Percentiles rank a stretch among this genome's conserved stretches.
Evolutionary conservation across 805 yeast species (phyloP).

Genomic region (Metschnikowia matae): DNA sequence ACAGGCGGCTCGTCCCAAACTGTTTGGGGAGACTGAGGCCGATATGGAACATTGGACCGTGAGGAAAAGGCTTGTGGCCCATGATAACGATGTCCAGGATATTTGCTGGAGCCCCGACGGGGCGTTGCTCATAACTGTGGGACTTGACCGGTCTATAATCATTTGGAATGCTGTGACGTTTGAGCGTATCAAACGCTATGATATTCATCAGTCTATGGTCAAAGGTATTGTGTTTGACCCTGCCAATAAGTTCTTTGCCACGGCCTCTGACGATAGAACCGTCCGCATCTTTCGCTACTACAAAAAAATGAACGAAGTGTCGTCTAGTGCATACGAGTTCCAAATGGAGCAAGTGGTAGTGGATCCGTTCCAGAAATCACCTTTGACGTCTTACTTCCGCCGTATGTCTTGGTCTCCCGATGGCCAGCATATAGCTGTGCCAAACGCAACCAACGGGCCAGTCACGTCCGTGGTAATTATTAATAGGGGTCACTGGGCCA

Average conservation of each 20-base stretch:
- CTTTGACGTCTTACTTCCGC: slow-evolving; percentile 86
- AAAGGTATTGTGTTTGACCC: slow-evolving; percentile 98
- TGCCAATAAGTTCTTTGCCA: slow-evolving; percentile 94
- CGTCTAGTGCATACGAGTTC: slow-evolving; percentile 64
- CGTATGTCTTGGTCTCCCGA: slow-evolving; percentile 89
- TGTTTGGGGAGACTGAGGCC: slow-evolving; percentile 65
- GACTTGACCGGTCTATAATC: slow-evolving; percentile 86
- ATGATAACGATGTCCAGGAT: slow-evolving; percentile 96
- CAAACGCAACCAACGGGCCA: slow-evolving; percentile 83
- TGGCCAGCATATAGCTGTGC: slow-evolving; percentile 81
- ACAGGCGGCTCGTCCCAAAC: slow-evolving; percentile 46
- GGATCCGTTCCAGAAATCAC: slow-evolving; percentile 84
- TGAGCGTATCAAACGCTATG: slow-evolving; percentile 83
- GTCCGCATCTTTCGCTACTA: slow-evolving; percentile 85
- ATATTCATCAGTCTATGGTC: slow-evolving; percentile 90
- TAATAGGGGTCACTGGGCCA: slow-evolving; percentile 76
- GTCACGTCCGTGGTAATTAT: slow-evolving; percentile 70
- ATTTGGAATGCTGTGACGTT: slow-evolving; percentile 93
- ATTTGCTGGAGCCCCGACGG: slow-evolving; percentile 98
- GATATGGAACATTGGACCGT: slow-evolving; percentile 95
- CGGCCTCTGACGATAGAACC: slow-evolving; percentile 94
- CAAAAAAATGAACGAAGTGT: slow-evolving; percentile 47
- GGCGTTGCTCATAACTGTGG: slow-evolving; percentile 85
- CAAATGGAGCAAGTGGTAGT: slow-evolving; percentile 79
- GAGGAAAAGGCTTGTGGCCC: slow-evolving; percentile 87